Evolutionary conservation across 768 basidiomycete species (phyloP), one percentile per base, ranked within the genome.

Genomic region (Boletus sensibilis): DNA sequence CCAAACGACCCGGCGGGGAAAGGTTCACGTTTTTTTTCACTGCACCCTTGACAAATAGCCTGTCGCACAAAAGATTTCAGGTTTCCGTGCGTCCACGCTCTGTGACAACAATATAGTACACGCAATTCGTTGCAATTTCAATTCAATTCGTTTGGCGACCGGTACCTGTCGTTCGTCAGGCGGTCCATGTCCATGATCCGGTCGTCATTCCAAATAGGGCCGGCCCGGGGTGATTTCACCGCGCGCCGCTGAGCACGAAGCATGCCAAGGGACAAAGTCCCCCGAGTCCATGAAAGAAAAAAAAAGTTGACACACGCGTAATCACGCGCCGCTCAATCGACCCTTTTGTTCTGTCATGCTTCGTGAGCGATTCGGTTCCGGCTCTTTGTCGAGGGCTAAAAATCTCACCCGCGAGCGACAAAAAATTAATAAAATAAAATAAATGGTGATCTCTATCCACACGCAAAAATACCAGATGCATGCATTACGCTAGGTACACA

Each of bases 401-500:
- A 5, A 29, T 47, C 21, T 34, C 21, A 23, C 9, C n/a, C 16
- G 20, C 14, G 20, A 14, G n/a, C 20, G 13, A 46, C 38, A 27
- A 37, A 37, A 38, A 44, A 25, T n/a, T n/a, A n/a, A n/a, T n/a
- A 21, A n/a, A 21, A 35, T 23, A 13, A 16, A 18, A 33, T 12
- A 23, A 23, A 12, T 10, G n/a, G 14, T 50, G 27, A 12, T 33
- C n/a, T 40, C 45, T 31, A 21, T 37, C 55, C 46, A 18, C 37
- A 18, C 9, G 29, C 21, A n/a, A 37, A 44, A 38, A 65, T 49
- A 52, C 50, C 50, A 40, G 45, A 42, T 42, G 66, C 34, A 42
- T 42, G 66, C 34, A 69, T 64, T 71, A 69, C 35, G 60, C 61
- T 64, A 66, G 52, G 39, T 71, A 69, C 68, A 66, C 48, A 67